phyloP scores from a whole-genome alignment of 371 early-diverging fungal species.

The Mucor ambiguus region DNA sequence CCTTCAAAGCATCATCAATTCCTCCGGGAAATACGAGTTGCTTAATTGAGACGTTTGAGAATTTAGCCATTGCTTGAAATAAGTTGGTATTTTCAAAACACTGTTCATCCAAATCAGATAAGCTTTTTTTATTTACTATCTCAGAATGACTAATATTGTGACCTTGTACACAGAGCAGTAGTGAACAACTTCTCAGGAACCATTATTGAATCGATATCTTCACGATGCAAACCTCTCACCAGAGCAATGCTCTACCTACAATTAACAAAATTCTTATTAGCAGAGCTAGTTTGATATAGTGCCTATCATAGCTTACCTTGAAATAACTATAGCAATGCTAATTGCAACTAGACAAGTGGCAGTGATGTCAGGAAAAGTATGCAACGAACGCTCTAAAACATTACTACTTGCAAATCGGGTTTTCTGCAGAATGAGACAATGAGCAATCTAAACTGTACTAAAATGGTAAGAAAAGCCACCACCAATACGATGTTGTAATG shows the following conservation, averaged over 20 bases:
- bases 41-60: conserved; percentile 10
- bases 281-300: background rate
- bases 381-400: background rate
- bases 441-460: background rate
- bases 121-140: background rate
- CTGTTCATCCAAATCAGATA: background rate
- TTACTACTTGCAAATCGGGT: background rate
- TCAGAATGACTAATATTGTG: background rate
- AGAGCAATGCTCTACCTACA: background rate
- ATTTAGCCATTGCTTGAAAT: conserved; percentile 17
- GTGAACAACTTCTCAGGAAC: background rate
- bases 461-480: background rate
- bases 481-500: background rate
- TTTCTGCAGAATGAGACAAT: background rate
- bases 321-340: background rate
- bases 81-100: background rate
- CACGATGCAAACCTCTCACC: background rate
- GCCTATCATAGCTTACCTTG: background rate
- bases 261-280: background rate
- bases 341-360: background rate
- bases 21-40: conserved; percentile 17
- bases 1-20: conserved; percentile 32
- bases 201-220: background rate
- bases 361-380: background rate
- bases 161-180: background rate